Conservation (phyloP, 129 eudicot genomes). For the Mikania micrantha region DNA sequence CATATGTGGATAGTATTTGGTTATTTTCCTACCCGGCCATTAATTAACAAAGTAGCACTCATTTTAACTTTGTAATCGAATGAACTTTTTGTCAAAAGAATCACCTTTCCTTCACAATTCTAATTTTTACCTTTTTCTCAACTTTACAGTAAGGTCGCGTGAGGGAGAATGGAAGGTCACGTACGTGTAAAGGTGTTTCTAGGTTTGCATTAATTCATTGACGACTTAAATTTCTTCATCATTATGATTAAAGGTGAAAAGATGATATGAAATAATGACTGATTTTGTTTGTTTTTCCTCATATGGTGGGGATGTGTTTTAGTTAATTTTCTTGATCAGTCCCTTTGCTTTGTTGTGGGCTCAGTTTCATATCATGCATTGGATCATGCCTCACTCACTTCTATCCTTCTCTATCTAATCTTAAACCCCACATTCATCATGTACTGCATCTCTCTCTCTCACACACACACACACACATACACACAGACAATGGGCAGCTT, state of each 20-base stretch:
- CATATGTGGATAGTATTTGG: background rate
- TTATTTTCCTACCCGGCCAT: background rate
- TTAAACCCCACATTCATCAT: constrained; percentile 30
- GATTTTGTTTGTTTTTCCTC: constrained; percentile 34
- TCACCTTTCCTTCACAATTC: constrained; percentile 22
- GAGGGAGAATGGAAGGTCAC: constrained; percentile 32
- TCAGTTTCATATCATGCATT: constrained; percentile 21
- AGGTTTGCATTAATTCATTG: constrained; percentile 23
- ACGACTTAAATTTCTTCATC: constrained; percentile 15
- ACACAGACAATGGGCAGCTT: constrained; percentile 13
- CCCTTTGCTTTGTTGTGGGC: constrained; percentile 33
- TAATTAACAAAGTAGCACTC: background rate
- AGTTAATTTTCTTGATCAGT: constrained; percentile 32
- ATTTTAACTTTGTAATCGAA: background rate
- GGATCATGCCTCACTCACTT: constrained; percentile 25
- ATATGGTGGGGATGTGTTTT: constrained; percentile 32
- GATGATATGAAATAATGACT: constrained; percentile 23
- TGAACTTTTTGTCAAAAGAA: constrained; percentile 29
- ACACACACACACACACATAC: background rate
- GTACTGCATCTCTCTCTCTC: constrained; percentile 13
- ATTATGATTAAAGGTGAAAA: constrained; percentile 22
- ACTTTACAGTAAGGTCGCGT: constrained; percentile 31
- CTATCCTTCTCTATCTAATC: constrained; percentile 34
- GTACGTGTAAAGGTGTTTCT: constrained; percentile 29
- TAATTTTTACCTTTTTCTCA: constrained; percentile 23